Conservation (phyloP, 495 filamentous ascomycete genomes). For the Hypoxylon fuscum region DNA sequence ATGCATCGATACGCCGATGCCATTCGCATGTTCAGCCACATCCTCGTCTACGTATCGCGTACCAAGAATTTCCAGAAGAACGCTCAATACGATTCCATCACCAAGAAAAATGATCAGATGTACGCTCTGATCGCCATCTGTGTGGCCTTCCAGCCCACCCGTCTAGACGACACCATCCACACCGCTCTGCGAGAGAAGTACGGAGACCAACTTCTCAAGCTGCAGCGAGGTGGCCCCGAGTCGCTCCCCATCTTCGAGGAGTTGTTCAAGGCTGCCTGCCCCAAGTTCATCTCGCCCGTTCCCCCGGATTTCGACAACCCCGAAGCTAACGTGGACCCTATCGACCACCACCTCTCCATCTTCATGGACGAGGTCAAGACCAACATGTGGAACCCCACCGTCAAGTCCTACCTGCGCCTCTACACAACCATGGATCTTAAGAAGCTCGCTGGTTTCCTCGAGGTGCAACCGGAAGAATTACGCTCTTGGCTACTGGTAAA, state of each 20-base stretch:
- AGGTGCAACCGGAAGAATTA: conserved; percentile 91
- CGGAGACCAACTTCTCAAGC: conserved; percentile 92
- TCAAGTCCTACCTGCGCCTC: conserved; percentile 97
- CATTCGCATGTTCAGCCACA: conserved; percentile 99
- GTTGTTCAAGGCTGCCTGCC: conserved; percentile 93
- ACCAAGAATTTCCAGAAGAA: conserved; percentile 99
- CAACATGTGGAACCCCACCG: conserved; percentile 93
- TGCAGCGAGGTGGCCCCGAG: conserved; percentile 95
- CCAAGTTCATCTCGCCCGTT: conserved; percentile 98
- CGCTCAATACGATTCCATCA: conserved; percentile 95
- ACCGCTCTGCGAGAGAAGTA: conserved; percentile 98
- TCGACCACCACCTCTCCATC: conserved; percentile 94
- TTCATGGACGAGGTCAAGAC: conserved; percentile 99
- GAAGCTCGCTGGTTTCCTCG: conserved; percentile 96
- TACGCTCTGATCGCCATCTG: conserved; percentile 98
- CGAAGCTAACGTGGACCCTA: conserved; percentile 90
- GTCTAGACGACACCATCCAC: conserved; percentile 99
- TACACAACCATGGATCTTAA: conserved; percentile 99
- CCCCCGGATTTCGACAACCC: conserved; percentile 97
- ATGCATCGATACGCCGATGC: conserved; percentile 98
- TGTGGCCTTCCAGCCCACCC: conserved; percentile 94
- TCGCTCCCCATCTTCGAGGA: conserved; percentile 96
- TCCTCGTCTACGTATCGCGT: conserved; percentile 96
- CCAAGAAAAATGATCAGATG: conserved; percentile 99
- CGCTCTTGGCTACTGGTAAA: conserved; percentile 91